A percentile compares a stretch with the other conserved stretches of the same genome.
Evolutionary conservation across 495 filamentous ascomycete genomes (phyloP).

Genomic region (Articulospora tetracladia): DNA sequence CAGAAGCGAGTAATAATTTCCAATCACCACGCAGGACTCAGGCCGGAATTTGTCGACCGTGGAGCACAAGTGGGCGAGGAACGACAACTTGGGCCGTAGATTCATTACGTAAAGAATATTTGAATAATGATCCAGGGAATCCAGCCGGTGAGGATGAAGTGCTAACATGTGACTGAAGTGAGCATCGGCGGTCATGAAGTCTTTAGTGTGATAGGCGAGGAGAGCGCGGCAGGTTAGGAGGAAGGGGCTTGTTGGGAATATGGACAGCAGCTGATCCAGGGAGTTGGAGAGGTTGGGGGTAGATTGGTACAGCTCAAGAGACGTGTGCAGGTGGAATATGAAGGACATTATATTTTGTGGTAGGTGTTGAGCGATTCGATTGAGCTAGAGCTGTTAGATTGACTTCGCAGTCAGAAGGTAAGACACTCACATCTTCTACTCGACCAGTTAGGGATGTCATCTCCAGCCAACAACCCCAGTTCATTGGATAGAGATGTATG

Average conservation of each 20-base stretch:
- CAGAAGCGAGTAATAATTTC: conserved; percentile 93
- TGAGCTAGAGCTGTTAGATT: conserved; percentile 35
- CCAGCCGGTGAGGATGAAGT: conserved; percentile 80
- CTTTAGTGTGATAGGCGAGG: conserved; percentile 90
- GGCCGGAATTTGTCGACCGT: conserved; percentile 93
- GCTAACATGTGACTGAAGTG: conserved; percentile 81
- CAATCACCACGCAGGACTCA: conserved; percentile 94
- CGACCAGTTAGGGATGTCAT: conserved; percentile 69
- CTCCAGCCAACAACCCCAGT: conserved; percentile 97
- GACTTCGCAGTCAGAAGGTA: not conserved
- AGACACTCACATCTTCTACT: conserved; percentile 71
- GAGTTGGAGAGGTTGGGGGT: conserved; percentile 65
- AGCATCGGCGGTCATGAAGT: conserved; percentile 79
- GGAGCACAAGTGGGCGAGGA: conserved; percentile 84
- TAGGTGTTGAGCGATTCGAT: conserved; percentile 51
- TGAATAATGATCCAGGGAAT: conserved; percentile 89
- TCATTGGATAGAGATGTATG: conserved; percentile 81
- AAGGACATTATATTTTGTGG: conserved; percentile 89
- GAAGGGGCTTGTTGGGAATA: conserved; percentile 85
- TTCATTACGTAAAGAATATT: conserved; percentile 96
- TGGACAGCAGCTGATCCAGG: conserved; percentile 68
- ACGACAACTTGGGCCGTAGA: conserved; percentile 80
- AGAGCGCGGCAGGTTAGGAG: conserved; percentile 86
- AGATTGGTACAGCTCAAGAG: conserved; percentile 86
- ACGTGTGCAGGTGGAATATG: conserved; percentile 87